Base-by-base conservation (phyloP, 2,329 filamentous ascomycete genomes). In the Xylaria polymorpha region DNA sequence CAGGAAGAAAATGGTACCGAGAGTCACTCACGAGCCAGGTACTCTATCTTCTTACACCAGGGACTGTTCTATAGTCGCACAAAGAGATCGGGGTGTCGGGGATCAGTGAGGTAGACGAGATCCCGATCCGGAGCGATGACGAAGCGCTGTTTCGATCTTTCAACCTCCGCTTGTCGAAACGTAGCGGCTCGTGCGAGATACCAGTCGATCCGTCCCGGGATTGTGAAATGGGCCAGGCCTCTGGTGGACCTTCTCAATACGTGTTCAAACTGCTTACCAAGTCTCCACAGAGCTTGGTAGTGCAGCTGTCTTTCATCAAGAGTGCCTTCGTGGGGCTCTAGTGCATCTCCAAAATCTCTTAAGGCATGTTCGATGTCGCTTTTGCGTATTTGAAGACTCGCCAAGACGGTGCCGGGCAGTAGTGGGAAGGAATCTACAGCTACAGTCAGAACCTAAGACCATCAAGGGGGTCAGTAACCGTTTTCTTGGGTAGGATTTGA, bases 61-160 rank as follows among this genome's bases (percentile, higher is more conserved):
- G 20, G 35, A 6, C 20, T 56, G 18, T 41, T 6, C 46, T 20
- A 64, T 15, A 65, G 32, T 20, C 22, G 41, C 46, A 64, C 15
- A 25, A 64, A 68, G 25, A 64, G 37, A 4, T 46, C 53, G 12
- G 22, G 18, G 18, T 18, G 14, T 12, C 12, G 22, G 3, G 53
- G 32, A 41, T 68, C 66, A 9, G 20, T 25, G 29, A 68, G 8
- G 15, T 68, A 68, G 35, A 68, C 32, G 39, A 68, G 66, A 20
- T 68, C 66, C 18, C 20, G 61, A 3, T 51, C 50, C 9, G 22
- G 18, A 15, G 51, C 43, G 18, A 67, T 14, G 18, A 18, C 3
- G n/a, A 67, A 67, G 8, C 4, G 9, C 35, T 67, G 58, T 9
- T 0, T 22, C 5, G 64, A 51, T 32, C 41, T 39, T 25, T 20